These are phyloP conservation scores for Euphorbia celastroides DNA, from an alignment of 441 rosid genomes.

Conservation along the genomic window DNA sequence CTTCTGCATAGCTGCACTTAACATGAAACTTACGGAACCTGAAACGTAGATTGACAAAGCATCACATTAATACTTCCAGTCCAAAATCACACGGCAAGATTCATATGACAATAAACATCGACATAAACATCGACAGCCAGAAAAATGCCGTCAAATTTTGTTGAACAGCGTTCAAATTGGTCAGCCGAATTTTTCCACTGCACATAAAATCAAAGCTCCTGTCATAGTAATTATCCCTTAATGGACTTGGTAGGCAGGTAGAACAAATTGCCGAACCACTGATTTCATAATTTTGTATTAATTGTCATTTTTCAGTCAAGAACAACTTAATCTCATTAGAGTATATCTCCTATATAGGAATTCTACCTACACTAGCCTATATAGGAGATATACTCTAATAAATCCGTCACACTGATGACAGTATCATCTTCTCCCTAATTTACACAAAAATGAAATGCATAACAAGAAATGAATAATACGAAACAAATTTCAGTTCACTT, in stretches of 20 bases:
- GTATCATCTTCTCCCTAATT: neutral
- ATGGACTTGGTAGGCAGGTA: neutral
- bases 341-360: neutral
- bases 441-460: neutral
- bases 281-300: neutral
- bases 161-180: neutral
- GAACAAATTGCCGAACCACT: neutral
- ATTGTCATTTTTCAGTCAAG: neutral
- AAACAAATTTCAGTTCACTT: neutral
- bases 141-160: neutral
- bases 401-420: too few species aligned
- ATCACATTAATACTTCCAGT: conserved; percentile 6
- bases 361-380: too few species aligned
- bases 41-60: conserved; percentile 14
- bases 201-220: neutral
- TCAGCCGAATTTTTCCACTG: neutral
- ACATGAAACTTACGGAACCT: conserved; percentile 51
- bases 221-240: neutral
- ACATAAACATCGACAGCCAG: neutral
- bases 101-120: neutral
- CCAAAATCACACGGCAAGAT: neutral
- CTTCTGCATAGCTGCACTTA: conserved; percentile 55
- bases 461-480: neutral
- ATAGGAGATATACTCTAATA: too few species aligned
- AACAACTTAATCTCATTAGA: neutral